Evolutionary conservation across 1,284 basidiomycete species (phyloP).

Genomic region (Ceratobasidium papillatum): DNA sequence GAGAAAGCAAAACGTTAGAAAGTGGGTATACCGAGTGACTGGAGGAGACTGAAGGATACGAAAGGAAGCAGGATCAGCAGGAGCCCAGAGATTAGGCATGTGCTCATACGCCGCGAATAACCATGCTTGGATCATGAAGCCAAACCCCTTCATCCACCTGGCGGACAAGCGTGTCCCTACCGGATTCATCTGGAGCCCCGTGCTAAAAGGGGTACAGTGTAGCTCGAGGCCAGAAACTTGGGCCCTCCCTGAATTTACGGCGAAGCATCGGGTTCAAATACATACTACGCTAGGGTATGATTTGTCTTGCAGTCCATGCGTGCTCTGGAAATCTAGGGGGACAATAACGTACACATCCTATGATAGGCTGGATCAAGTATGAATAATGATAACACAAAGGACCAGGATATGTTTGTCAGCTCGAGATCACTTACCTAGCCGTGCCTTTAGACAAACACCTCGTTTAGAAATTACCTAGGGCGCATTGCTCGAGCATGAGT

Average conservation of each 20-base stretch:
- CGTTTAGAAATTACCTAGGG: too few relatives aligned
- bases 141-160: constrained; percentile 28
- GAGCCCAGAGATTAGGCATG: constrained; percentile 13
- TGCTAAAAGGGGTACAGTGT: constrained; percentile 6
- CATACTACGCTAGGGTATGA: neutral
- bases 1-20: constrained; percentile 35
- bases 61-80: constrained; percentile 5
- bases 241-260: constrained; percentile 18
- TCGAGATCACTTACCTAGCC: too few relatives aligned
- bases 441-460: too few relatives aligned
- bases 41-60: constrained; percentile 1
- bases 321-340: neutral
- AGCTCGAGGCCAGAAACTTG: constrained; percentile 27
- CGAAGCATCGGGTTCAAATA: neutral
- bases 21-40: constrained; percentile 20
- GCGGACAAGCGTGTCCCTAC: constrained; percentile 5
- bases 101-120: constrained; percentile 3
- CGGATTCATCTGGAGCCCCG: constrained; percentile 35
- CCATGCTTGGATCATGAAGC: constrained; percentile 18
- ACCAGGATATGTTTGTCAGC: too few relatives aligned
- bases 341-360: neutral
- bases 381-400: too few relatives aligned
- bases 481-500: too few relatives aligned
- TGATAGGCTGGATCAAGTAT: neutral
- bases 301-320: neutral